These are phyloP conservation scores for Schizophyllum amplum DNA, from an alignment of 1,284 basidiomycete species.

Conservation along the genomic window DNA sequence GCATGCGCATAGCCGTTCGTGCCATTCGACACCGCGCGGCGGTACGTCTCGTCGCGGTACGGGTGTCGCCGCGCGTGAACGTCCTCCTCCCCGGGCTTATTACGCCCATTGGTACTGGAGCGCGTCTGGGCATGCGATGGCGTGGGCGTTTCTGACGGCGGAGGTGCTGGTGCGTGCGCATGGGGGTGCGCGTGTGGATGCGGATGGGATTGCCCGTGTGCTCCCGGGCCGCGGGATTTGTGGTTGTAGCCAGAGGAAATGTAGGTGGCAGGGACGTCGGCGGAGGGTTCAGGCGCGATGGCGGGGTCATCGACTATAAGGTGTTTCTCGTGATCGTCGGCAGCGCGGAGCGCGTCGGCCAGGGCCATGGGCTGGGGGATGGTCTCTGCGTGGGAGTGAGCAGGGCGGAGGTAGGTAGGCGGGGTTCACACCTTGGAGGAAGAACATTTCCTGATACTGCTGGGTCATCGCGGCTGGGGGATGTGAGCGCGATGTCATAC, in stretches of 20 bases:
- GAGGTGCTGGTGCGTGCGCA: not conserved
- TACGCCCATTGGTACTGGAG: not conserved
- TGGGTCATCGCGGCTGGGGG: conserved; percentile 43
- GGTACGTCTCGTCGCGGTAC: not conserved
- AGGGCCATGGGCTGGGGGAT: conserved; percentile 58
- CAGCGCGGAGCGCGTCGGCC: conserved; percentile 45
- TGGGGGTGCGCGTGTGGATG: not conserved
- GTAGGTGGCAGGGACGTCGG: conserved; percentile 13
- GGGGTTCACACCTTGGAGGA: conserved; percentile 46
- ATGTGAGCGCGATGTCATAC: conserved; percentile 3
- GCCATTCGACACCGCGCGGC: not conserved
- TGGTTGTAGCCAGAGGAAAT: conserved; percentile 24
- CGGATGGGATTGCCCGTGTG: not conserved
- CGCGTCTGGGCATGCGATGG: not conserved
- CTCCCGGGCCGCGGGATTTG: conserved; percentile 25
- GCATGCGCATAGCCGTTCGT: not conserved
- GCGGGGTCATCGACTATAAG: conserved; percentile 52
- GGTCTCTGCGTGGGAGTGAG: conserved; percentile 39
- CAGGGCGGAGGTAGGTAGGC: conserved; percentile 6
- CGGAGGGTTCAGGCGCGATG: conserved; percentile 24
- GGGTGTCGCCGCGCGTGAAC: not conserved
- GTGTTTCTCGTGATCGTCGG: conserved; percentile 49
- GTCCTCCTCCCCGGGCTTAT: not conserved
- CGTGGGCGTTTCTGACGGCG: not conserved
- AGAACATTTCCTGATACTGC: conserved; percentile 59